Base-by-base conservation (phyloP, 2,329 filamentous ascomycete genomes). In the Colletotrichum sublineola region DNA sequence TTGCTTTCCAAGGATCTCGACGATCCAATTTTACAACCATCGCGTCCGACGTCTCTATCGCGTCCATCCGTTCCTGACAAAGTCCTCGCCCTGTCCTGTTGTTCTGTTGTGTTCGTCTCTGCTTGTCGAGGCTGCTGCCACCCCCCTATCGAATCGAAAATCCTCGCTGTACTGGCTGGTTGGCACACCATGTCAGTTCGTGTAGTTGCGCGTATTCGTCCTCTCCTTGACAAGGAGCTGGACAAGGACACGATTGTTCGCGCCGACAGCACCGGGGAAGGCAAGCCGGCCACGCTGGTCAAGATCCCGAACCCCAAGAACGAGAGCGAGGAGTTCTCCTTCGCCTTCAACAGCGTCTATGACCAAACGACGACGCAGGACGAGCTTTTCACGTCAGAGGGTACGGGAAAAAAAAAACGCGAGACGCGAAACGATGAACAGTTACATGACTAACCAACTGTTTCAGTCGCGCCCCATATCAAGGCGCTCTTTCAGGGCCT, bases 261-360 rank as follows among this genome's bases (percentile, higher is more conserved):
- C 61, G 88, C 91, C 11, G 91, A 91, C 60, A 89, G 87, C 74
- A 88, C 86, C 69, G 88, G 91, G 63, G 84, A 89, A 58, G 88
- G 88, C 75, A 88, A 87, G 75, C 87, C 90, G 29, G 90, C 88
- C 74, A 91, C 87, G 36, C 84, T 97, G 40, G 91, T 98, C 79
- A 92, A 93, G 81, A 97, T 98, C 78, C 96, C 96, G 4, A 98
- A 95, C 79, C 95, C 96, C 0, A 97, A 96, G 85, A 98, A 98
- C 79, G 93, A 94, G 75, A 86, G 89, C 31, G 96, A 98, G 82
- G 93, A 95, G 79, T 98, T 95, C 83, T 95, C 93, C 66, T 99
- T 98, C 81, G 90, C 95, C 64, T 98, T 98, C 87, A 97, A 96
- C 86, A 90, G 93, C 76, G 96, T 98, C 67, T 98, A 97, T 82